Percentiles rank a stretch among this genome's conserved stretches.
phyloP scores from a whole-genome alignment of 805 yeast species.

The Alloascoidea africana region DNA sequence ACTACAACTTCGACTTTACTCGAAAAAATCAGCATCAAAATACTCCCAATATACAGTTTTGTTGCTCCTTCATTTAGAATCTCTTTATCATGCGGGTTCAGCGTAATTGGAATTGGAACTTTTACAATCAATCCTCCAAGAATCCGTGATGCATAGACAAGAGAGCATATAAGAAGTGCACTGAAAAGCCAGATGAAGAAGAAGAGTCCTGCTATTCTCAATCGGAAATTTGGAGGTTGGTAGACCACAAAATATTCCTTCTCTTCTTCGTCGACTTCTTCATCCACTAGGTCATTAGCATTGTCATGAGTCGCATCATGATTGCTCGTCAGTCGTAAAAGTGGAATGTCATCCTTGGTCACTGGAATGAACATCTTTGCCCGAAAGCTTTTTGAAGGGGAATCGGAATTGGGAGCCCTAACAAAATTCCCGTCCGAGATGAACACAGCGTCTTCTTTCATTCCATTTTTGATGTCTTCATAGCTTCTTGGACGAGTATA shows the following conservation, averaged over 20 bases:
- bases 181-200: conserved; percentile 30
- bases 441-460: conserved; percentile 38
- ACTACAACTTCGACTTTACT: neutral
- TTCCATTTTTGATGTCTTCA: conserved; percentile 27
- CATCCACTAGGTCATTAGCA: conserved; percentile 20
- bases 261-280: conserved; percentile 25
- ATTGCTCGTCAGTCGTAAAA: too few relatives aligned
- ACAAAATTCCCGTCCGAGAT: conserved; percentile 72
- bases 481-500: conserved; percentile 39
- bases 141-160: conserved; percentile 13
- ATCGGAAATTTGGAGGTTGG: conserved; percentile 64
- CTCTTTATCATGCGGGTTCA: too few relatives aligned
- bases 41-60: conserved; percentile 1
- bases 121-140: conserved; percentile 13
- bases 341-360: conserved; percentile 56
- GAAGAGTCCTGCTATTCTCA: conserved; percentile 36
- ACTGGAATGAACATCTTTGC: conserved; percentile 62
- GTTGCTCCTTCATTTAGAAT: neutral
- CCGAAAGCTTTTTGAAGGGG: conserved; percentile 46
- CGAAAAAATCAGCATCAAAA: neutral
- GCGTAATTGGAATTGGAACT: conserved; percentile 1
- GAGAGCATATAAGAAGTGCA: conserved; percentile 9
- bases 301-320: too few relatives aligned
- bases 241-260: conserved; percentile 60
- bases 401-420: conserved; percentile 80